These are phyloP conservation scores for Russula compacta DNA, from an alignment of 768 basidiomycete genomes.

Conservation along the genomic window DNA sequence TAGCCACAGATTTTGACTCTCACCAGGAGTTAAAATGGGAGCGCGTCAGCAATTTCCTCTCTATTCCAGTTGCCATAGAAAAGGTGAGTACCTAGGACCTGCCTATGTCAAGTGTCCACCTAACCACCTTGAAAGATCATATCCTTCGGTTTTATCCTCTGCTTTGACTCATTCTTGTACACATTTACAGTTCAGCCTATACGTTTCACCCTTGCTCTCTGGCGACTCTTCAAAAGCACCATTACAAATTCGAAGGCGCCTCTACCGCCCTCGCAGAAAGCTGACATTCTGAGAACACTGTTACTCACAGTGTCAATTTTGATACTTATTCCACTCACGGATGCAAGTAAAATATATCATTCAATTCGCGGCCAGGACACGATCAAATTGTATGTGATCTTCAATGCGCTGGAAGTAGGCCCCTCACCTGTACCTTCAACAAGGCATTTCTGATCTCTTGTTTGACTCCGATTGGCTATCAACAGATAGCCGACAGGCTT, in stretches of 20 bases:
- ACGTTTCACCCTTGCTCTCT: slow-evolving; percentile 60
- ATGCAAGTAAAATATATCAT: slow-evolving; percentile 97
- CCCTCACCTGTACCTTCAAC: slow-evolving; percentile 6
- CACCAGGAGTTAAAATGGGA: slow-evolving; percentile 95
- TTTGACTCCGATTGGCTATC: not conserved
- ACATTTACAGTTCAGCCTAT: slow-evolving; percentile 97
- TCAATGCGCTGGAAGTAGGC: slow-evolving; percentile 92
- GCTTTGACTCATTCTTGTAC: slow-evolving; percentile 94
- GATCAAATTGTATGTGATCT: slow-evolving; percentile 98
- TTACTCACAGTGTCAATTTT: slow-evolving; percentile 67
- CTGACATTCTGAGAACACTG: slow-evolving; percentile 77
- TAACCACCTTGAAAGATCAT: slow-evolving; percentile 51
- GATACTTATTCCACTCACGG: slow-evolving; percentile 74
- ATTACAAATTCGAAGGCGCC: slow-evolving; percentile 39
- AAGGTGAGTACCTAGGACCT: slow-evolving; percentile 46
- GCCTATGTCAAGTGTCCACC: not conserved
- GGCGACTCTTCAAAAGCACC: slow-evolving; percentile 43
- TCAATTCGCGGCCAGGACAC: slow-evolving; percentile 96
- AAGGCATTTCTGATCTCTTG: not conserved
- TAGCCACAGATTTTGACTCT: slow-evolving; percentile 90
- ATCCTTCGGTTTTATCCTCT: slow-evolving; percentile 85
- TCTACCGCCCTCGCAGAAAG: slow-evolving; percentile 83
- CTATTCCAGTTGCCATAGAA: slow-evolving; percentile 86
- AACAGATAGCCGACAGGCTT: slow-evolving; percentile 85
- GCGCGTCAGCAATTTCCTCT: slow-evolving; percentile 90